Base-by-base conservation (phyloP, 164 flowering plant genomes). In the Sedum album region DNA sequence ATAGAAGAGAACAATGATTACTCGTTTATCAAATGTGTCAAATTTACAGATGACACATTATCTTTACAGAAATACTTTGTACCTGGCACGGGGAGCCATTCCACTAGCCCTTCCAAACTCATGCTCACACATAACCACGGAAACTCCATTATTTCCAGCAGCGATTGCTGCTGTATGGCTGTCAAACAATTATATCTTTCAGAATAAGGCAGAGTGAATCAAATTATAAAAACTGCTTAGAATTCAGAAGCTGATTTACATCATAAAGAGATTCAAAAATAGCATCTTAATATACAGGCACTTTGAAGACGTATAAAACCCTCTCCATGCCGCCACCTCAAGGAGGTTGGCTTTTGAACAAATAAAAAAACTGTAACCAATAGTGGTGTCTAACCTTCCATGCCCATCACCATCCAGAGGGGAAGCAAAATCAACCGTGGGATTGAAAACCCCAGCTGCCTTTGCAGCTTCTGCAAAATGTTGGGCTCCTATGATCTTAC, bases 11-110 rank as follows among this genome's bases (percentile, higher is more conserved):
- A 36, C 11, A 26, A 62, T 25, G 25, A 66, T 25, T 5, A 46
- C 38, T 68, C 46, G 53, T 14, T 30, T 65, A 30, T 49, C 21
- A 28, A 62, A 39, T 23, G 21, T 4, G 11, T 20, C 44, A 21
- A 18, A 36, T 35, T 26, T 5, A 35, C 69, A 48, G 57, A 26
- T 51, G 25, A 9, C 31, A 44, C 21, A 9, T 2, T 39, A 39
- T 26, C 14, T 60, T 60, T 18, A 11, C 18, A 26, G 0, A 41
- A 31, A 25, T 8, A 39, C 13, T 44, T 44, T 15, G 70, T 66
- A 90, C 99, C 97, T 90, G 67, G 99, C 96, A 75, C 99, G 96
- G 9, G 99, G 99, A 79, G 99, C 97, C 99, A 95, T 95, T 65
- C 99, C 99, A 80, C 99, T 95, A 76, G 99, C 99, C 80, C 77